Percentiles rank a stretch among this genome's conserved stretches.
Conservation (phyloP, 169 alveolate species). For the Plasmodium gallinaceum region DNA sequence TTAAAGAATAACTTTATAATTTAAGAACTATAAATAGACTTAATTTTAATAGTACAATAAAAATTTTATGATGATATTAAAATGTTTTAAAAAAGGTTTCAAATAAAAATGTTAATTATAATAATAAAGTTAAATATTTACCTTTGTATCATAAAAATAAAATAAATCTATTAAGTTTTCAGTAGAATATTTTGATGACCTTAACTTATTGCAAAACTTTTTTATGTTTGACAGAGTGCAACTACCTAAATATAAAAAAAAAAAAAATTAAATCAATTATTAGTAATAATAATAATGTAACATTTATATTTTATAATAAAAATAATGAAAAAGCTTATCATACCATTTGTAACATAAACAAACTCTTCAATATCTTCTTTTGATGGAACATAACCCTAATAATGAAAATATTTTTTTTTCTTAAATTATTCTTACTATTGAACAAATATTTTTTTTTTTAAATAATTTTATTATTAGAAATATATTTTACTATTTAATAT, state of each 20-base stretch:
- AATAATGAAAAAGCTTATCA: neutral
- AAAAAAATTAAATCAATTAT: no score
- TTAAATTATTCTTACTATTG: no score
- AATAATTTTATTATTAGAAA: neutral
- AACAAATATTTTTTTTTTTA: neutral
- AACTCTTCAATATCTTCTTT: conserved; percentile 65
- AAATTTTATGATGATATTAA: conserved; percentile 1
- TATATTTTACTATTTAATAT: neutral
- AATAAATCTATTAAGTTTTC: conserved; percentile 45
- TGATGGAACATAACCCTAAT: conserved; percentile 69
- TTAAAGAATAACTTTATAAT: neutral
- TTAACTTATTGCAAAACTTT: conserved; percentile 48
- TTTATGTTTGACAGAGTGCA: conserved; percentile 53
- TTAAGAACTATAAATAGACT: neutral
- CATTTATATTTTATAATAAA: no score
- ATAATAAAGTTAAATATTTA: neutral
- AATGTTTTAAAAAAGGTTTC: neutral
- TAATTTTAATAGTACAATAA: neutral
- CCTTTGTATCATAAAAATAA: conserved; percentile 32
- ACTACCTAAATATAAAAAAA: conserved; percentile 15
- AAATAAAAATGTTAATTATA: no score
- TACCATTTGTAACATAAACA: conserved; percentile 35
- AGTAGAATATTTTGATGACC: conserved; percentile 10
- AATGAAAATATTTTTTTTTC: neutral
- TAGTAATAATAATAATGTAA: no score